Conservation (phyloP, 1,284 basidiomycete species). For the Agroathelia rolfsii region DNA sequence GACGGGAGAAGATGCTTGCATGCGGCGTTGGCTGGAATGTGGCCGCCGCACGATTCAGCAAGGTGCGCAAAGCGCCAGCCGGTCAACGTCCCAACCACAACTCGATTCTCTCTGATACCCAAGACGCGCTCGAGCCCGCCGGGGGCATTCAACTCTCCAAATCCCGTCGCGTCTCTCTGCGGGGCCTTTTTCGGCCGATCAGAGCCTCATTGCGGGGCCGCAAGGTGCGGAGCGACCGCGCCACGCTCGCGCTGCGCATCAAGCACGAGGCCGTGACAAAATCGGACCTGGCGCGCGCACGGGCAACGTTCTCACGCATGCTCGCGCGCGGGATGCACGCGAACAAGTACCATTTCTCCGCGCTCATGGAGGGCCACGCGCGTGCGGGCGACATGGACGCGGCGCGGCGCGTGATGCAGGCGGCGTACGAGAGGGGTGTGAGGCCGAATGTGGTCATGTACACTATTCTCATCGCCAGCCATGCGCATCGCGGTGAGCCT, state of each 20-base stretch:
- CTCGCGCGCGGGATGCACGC: constrained; percentile 54
- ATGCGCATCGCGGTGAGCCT: constrained; percentile 49
- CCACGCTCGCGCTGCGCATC: constrained; percentile 50
- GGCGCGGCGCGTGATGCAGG: constrained; percentile 41
- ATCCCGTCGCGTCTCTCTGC: constrained; percentile 22
- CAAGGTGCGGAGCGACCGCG: constrained; percentile 41
- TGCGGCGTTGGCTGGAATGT: constrained; percentile 43
- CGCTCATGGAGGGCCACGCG: constrained; percentile 60
- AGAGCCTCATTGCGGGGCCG: constrained; percentile 35
- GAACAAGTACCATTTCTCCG: constrained; percentile 56
- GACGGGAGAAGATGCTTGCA: constrained; percentile 32
- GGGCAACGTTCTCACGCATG: constrained; percentile 44
- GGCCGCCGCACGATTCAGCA: constrained; percentile 28
- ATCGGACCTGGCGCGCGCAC: constrained; percentile 39
- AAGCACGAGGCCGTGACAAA: constrained; percentile 45
- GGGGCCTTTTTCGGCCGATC: constrained; percentile 31
- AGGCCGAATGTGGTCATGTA: constrained; percentile 53
- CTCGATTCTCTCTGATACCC: constrained; percentile 19
- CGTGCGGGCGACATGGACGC: constrained; percentile 40
- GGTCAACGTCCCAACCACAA: constrained; percentile 13
- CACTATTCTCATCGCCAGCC: constrained; percentile 61
- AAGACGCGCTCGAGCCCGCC: constrained; percentile 34
- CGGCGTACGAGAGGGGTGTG: constrained; percentile 38
- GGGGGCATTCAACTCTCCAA: constrained; percentile 32
- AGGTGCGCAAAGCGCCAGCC: constrained; percentile 16